These are phyloP conservation scores for Casuarina equisetifolia DNA, from an alignment of 306 rosid genomes.

Conservation along the genomic window DNA sequence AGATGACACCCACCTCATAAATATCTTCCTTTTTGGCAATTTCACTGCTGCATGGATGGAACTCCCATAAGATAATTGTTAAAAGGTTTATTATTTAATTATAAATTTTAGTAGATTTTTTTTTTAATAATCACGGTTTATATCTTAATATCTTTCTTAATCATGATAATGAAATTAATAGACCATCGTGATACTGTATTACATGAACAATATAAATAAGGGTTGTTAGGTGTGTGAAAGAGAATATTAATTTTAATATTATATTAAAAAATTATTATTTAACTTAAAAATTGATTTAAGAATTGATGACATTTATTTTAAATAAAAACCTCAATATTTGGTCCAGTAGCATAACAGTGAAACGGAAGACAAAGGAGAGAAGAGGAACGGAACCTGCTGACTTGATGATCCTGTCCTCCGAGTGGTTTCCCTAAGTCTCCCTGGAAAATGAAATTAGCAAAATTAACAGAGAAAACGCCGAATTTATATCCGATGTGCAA, in stretches of 20 bases:
- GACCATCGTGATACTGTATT: too few species aligned
- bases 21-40: conserved; percentile 82
- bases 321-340: not conserved
- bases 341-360: not conserved
- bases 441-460: conserved; percentile 32
- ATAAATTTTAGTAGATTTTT: too few species aligned
- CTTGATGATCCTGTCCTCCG: conserved; percentile 24
- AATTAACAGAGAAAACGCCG: not conserved
- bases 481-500: not conserved
- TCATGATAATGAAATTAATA: too few species aligned
- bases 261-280: too few species aligned
- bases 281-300: too few species aligned
- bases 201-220: too few species aligned
- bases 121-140: too few species aligned
- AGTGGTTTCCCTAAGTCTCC: conserved; percentile 30
- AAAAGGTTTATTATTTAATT: too few species aligned
- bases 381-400: conserved; percentile 33
- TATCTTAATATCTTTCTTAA: too few species aligned
- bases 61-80: not conserved
- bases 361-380: not conserved
- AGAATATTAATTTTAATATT: too few species aligned
- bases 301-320: too few species aligned
- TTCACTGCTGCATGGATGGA: conserved; percentile 30
- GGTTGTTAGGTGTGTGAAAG: too few species aligned
- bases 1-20: conserved; percentile 71